phyloP scores from a whole-genome alignment of 306 rosid genomes.

The Hippophae tibetana region DNA sequence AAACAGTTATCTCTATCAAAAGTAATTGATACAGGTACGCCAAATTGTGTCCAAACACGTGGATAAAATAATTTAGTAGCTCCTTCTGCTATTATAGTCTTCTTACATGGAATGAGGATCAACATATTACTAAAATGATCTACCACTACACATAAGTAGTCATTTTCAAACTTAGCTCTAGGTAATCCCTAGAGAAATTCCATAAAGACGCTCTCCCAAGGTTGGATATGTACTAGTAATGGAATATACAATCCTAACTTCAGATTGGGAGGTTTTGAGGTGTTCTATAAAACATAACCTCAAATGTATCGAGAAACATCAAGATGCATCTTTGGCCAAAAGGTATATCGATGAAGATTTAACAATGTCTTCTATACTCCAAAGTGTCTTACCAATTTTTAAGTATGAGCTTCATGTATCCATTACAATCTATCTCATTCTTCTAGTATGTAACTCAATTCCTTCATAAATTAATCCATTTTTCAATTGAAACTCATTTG shows the following conservation, averaged over 20 bases:
- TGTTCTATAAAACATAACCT: neutral
- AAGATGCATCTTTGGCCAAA: neutral
- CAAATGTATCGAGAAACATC: neutral
- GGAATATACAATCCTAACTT: constrained; percentile 6
- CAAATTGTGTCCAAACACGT: neutral
- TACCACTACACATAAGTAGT: constrained; percentile 5
- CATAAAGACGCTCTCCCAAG: constrained; percentile 4
- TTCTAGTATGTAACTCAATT: too few relatives aligned
- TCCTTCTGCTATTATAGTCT: neutral
- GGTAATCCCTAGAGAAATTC: constrained; percentile 1
- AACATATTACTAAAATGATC: constrained; percentile 2
- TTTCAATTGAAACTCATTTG: neutral
- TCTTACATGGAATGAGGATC: constrained; percentile 1
- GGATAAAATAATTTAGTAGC: neutral
- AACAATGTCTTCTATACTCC: too few relatives aligned
- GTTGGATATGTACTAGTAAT: neutral
- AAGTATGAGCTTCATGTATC: too few relatives aligned
- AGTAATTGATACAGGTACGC: neutral
- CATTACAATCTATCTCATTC: too few relatives aligned
- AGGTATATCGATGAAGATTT: too few relatives aligned
- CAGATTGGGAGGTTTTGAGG: neutral
- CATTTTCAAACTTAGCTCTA: neutral
- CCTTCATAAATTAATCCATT: neutral
- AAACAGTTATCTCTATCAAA: neutral
- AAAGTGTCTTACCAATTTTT: too few relatives aligned